These are phyloP conservation scores for Nigrospora sphaerica DNA, from an alignment of 2,329 filamentous ascomycete species.

Conservation along the genomic window DNA sequence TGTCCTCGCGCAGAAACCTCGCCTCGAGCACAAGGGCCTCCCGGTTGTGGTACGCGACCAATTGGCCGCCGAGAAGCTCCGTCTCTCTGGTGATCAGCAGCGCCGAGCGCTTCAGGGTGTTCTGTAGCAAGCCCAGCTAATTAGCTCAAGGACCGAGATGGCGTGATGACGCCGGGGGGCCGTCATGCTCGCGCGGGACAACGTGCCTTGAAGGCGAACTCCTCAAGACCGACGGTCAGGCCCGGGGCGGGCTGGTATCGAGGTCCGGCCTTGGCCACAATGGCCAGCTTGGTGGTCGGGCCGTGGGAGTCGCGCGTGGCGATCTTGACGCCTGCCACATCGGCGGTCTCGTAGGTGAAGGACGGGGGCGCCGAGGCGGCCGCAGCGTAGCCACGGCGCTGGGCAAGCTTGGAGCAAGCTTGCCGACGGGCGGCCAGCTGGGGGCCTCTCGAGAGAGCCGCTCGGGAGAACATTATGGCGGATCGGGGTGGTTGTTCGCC, in stretches of 20 bases:
- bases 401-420: constrained; percentile 47
- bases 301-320: constrained; percentile 84
- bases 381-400: constrained; percentile 48
- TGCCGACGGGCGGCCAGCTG: constrained; percentile 51
- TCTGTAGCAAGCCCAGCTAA: constrained; percentile 45
- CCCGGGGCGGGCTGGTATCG: constrained; percentile 87
- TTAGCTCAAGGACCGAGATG: constrained; percentile 37
- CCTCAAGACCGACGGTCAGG: constrained; percentile 81
- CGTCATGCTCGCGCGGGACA: not conserved
- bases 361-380: constrained; percentile 53
- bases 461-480: constrained; percentile 56
- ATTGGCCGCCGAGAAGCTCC: constrained; percentile 88
- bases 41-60: constrained; percentile 81
- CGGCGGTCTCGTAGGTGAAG: constrained; percentile 81
- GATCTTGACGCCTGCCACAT: constrained; percentile 84
- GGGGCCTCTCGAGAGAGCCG: constrained; percentile 50
- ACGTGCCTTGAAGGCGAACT: constrained; percentile 93
- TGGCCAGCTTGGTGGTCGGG: constrained; percentile 81
- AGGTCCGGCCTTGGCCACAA: constrained; percentile 92
- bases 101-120: constrained; percentile 80
- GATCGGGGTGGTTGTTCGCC: constrained; percentile 37
- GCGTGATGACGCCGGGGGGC: constrained; percentile 1
- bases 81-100: constrained; percentile 91
- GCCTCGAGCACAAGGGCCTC: constrained; percentile 90
- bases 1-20: constrained; percentile 90